A percentile compares a stretch with the other conserved stretches of the same genome.
phyloP scores from a whole-genome alignment of 2,329 filamentous ascomycete species.

The Fusarium fujikuroi region DNA sequence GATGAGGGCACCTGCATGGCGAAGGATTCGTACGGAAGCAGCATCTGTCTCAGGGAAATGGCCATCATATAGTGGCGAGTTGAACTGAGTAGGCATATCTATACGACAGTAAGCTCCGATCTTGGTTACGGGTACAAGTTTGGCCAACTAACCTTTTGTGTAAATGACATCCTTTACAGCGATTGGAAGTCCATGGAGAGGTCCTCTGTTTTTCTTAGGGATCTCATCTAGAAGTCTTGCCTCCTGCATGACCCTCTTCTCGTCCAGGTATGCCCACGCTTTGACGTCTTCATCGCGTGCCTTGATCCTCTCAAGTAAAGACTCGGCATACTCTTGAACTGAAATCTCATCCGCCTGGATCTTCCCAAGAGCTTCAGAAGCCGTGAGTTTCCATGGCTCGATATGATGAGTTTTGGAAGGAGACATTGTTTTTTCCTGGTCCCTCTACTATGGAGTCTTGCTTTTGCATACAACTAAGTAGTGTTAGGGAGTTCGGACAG shows the following conservation, averaged over 20 bases:
- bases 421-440: slow-evolving; percentile 14
- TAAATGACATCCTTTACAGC: slow-evolving; percentile 71
- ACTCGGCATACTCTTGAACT: slow-evolving; percentile 60
- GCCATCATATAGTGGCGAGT: slow-evolving; percentile 64
- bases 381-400: slow-evolving; percentile 50
- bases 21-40: slow-evolving; percentile 61
- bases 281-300: slow-evolving; percentile 57
- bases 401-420: slow-evolving; percentile 16
- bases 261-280: slow-evolving; percentile 62
- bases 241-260: slow-evolving; percentile 57
- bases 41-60: slow-evolving; percentile 62
- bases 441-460: background rate
- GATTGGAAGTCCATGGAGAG: slow-evolving; percentile 67
- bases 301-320: slow-evolving; percentile 58
- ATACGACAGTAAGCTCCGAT: background rate
- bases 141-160: slow-evolving; percentile 57
- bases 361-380: slow-evolving; percentile 54
- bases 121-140: too few species aligned
- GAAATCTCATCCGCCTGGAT: slow-evolving; percentile 57
- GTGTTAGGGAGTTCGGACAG: background rate
- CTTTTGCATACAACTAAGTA: background rate
- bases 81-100: slow-evolving; percentile 68
- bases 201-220: slow-evolving; percentile 60
- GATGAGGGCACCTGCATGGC: slow-evolving; percentile 67
- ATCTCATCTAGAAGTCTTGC: slow-evolving; percentile 63